Evolutionary conservation across 2,329 filamentous ascomycete species (phyloP), one percentile per base, ranked within the genome.

Genomic region (Balansia obtecta): DNA sequence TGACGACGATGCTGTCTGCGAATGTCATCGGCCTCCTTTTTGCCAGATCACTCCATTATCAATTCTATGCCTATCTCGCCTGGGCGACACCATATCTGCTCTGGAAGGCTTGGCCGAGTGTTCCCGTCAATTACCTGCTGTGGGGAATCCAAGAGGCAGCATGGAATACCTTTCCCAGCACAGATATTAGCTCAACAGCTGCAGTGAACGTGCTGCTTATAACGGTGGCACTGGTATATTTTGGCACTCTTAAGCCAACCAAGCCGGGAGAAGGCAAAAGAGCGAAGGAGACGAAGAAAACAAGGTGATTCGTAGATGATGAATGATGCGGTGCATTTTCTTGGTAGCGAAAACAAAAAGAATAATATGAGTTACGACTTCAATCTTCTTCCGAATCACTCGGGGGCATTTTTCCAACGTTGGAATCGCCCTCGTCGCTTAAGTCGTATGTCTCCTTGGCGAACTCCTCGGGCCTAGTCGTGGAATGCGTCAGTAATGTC

Each of bases 131-230:
- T 57, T 83, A 83, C 60, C 69, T 68, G 4, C 67, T 90, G 10
- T 95, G 87, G 85, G 76, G 73, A 3, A 73, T 79, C 52, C 90
- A 96, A 67, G 90, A 96, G 66, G 90, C 85, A 83, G 88, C 86
- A 12, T 96, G 90, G 90, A 95, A 96, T 59, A 81, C 90, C 10
- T 96, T 86, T 63, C 90, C 90, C n/a, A 95, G 88, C 63, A 81
- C 77, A 4, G 61, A 68, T 32, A 52, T 61, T 45, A 81, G 77
- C 61, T 81, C 78, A 4, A 63, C 62, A 13, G 69, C 74, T 15
- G 90, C 89, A 9, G 86, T 98, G 13, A 74, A 74, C 22, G 79
- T 81, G 39, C 71, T 97, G 58, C 79, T 80, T 16, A 62, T 78
- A 12, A 86, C 85, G 15, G 80, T 91, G 1, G 69, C 70, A 6